phyloP scores from a whole-genome alignment of 352 stramenopile species.

The Globisporangium emineosum region DNA sequence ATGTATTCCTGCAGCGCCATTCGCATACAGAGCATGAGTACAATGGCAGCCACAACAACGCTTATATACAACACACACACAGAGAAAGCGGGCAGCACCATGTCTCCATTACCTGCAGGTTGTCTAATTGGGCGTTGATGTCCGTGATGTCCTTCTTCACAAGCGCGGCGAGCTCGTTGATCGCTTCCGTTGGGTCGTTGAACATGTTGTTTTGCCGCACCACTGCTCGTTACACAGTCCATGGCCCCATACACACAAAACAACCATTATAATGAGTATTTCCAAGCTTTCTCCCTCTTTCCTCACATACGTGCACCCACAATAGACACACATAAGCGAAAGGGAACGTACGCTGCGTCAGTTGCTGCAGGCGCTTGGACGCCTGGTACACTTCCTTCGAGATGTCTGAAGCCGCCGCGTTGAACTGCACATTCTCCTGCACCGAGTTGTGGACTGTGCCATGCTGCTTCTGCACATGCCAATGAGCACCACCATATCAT shows the following conservation, averaged over 20 bases:
- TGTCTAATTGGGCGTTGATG: constrained; percentile 85
- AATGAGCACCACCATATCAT: not conserved
- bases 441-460: constrained; percentile 31
- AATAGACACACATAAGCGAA: not conserved
- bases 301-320: not conserved
- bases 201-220: constrained; percentile 90
- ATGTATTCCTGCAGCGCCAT: constrained; percentile 52
- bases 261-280: not conserved
- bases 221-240: constrained; percentile 30
- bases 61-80: no score
- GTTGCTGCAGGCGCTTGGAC: constrained; percentile 75
- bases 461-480: constrained; percentile 28
- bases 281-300: not conserved
- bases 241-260: not conserved
- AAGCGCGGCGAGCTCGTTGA: constrained; percentile 77
- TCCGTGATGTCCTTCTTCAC: constrained; percentile 88
- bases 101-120: constrained; percentile 45
- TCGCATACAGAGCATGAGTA: not conserved
- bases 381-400: constrained; percentile 82
- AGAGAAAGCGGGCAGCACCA: not conserved
- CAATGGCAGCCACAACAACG: not conserved
- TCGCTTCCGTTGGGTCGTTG: constrained; percentile 79
- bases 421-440: constrained; percentile 79
- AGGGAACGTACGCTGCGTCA: constrained; percentile 59
- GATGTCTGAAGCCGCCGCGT: constrained; percentile 72